These are phyloP conservation scores for Calocera viscosa DNA, from an alignment of 768 basidiomycete species.

Conservation along the genomic window DNA sequence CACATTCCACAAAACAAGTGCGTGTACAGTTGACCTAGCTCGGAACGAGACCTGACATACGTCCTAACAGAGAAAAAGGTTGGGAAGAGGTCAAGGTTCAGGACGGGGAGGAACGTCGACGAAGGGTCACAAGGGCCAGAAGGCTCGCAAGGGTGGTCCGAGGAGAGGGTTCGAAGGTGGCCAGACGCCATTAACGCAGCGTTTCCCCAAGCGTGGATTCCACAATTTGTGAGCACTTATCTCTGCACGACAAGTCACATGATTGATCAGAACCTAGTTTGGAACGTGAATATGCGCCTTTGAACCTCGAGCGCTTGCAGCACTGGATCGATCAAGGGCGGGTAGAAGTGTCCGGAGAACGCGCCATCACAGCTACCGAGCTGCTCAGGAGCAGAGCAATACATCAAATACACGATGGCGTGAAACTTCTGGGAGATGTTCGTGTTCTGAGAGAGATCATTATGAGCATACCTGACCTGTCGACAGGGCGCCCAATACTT, in stretches of 20 bases:
- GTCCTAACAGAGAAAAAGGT: slow-evolving; percentile 67
- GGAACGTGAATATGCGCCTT: slow-evolving; percentile 60
- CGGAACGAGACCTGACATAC: neutral
- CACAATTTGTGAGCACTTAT: slow-evolving; percentile 62
- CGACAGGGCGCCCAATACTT: slow-evolving; percentile 53
- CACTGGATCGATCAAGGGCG: slow-evolving; percentile 82
- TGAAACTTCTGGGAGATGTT: slow-evolving; percentile 82
- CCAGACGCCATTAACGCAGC: slow-evolving; percentile 82
- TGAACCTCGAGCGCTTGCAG: slow-evolving; percentile 81
- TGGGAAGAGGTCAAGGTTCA: slow-evolving; percentile 87
- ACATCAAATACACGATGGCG: slow-evolving; percentile 77
- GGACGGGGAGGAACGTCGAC: slow-evolving; percentile 86
- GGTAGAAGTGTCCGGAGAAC: slow-evolving; percentile 58
- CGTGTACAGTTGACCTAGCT: neutral
- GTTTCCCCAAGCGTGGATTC: slow-evolving; percentile 90
- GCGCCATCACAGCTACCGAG: slow-evolving; percentile 79
- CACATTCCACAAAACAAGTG: neutral
- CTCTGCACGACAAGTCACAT: neutral
- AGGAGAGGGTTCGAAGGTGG: slow-evolving; percentile 87
- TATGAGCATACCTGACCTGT: slow-evolving; percentile 8
- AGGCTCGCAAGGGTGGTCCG: slow-evolving; percentile 74
- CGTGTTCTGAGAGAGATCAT: slow-evolving; percentile 20
- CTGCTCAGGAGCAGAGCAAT: slow-evolving; percentile 76
- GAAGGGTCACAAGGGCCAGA: slow-evolving; percentile 91
- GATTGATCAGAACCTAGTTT: slow-evolving; percentile 37